Conservation (phyloP, 257 asterid species). For the Plantago major region DNA sequence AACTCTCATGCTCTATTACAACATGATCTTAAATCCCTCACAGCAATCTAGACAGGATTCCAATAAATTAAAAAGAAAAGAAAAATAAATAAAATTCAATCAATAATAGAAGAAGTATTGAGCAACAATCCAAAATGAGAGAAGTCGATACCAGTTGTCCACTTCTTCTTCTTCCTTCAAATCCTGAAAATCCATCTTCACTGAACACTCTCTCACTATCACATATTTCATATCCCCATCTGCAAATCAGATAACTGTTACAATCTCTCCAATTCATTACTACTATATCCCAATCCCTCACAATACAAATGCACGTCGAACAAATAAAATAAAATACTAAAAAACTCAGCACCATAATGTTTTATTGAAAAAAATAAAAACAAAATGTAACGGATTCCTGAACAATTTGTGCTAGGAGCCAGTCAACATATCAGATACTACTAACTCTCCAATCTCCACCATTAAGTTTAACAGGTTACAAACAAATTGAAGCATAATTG, state of each 20-base stretch:
- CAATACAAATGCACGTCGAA: too few species aligned
- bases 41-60: slow-evolving; percentile 24
- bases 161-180: slow-evolving; percentile 9
- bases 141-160: slow-evolving; percentile 29
- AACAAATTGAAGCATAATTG: neutral
- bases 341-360: too few species aligned
- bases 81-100: neutral
- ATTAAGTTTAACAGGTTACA: neutral
- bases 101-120: slow-evolving; percentile 14
- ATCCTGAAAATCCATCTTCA: slow-evolving; percentile 14
- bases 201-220: neutral
- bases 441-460: too few species aligned
- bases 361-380: too few species aligned
- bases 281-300: neutral
- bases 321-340: neutral
- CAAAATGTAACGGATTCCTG: too few species aligned
- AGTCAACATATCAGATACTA: too few species aligned
- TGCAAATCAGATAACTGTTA: slow-evolving; percentile 12
- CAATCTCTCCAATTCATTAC: neutral
- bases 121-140: slow-evolving; percentile 13
- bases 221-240: slow-evolving; percentile 18
- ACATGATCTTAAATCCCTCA: slow-evolving; percentile 29
- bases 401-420: too few species aligned
- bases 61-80: slow-evolving; percentile 12
- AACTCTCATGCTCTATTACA: slow-evolving; percentile 35